Base-by-base conservation (phyloP, 495 filamentous ascomycete genomes). In the Aspergillus incahuasiensis region DNA sequence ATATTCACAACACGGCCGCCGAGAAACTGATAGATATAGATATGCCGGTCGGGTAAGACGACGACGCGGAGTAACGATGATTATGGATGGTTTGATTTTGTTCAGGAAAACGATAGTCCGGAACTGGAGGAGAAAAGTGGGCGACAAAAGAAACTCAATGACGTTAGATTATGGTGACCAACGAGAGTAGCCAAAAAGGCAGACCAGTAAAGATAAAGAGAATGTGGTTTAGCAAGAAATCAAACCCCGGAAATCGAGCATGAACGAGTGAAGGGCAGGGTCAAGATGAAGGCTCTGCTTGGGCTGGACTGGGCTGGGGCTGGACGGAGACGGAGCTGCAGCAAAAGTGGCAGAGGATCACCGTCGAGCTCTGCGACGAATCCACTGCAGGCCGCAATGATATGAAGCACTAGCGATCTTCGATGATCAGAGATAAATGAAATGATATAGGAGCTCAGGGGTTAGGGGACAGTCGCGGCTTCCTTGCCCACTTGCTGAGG, bases 341-440 rank as follows among this genome's bases (percentile, higher is more conserved):
- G 43, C 21, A 7, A 46, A 46, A 21, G 8, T 22, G 20, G 19
- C 21, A 46, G 43, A 25, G 43, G 43, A 46, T 46, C 21, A 46
- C 34, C 20, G 46, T 48, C 46, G 13, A 48, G 46, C 25, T 48
- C 25, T 48, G 8, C 22, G 44, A 25, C 22, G 21, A 11, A 28
- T 46, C 44, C 44, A 46, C 44, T 25, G 6, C 19, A 25, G 25
- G 15, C 16, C 5, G 25, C 18, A 30, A 38, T 38, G 46, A 49
- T n/a, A n/a, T 49, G 46, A 49, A 49, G 28, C 46, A 25, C n/a
- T 30, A 48, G 28, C n/a, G 45, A 48, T 48, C 45, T 48, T 34
- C 45, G 45, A 6, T 32, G 45, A 48, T 35, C 32, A 12, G 32
- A 35, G 12, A 35, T 35, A 15, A 35, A 35, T 35, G 32, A 15